A percentile compares a stretch with the other conserved stretches of the same genome.
These are phyloP conservation scores for Malus hybrid DNA, from an alignment of 331 rosid species.

Conservation along the genomic window DNA sequence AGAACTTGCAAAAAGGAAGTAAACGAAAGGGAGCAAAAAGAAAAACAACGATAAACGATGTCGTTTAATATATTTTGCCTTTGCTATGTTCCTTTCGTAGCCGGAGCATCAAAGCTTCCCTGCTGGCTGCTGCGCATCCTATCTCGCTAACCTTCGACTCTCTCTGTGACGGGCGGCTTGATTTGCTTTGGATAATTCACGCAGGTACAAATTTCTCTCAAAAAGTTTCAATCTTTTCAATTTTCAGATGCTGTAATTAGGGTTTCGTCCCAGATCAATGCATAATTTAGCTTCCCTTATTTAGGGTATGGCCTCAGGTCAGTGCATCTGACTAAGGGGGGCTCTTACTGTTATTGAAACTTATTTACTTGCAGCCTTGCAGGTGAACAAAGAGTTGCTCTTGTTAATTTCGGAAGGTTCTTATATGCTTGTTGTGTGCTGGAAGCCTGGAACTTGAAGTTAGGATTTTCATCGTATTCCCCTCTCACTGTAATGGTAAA, in stretches of 20 bases:
- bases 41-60: background rate
- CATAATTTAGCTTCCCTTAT: background rate
- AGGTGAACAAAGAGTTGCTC: background rate
- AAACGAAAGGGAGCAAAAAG: no score
- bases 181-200: background rate
- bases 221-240: background rate
- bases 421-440: background rate
- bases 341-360: background rate
- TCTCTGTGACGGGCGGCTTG: background rate
- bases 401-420: background rate
- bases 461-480: background rate
- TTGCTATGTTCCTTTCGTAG: background rate
- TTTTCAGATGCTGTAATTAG: background rate
- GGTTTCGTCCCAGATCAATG: background rate
- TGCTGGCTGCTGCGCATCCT: background rate
- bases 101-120: background rate
- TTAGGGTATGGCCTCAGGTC: background rate
- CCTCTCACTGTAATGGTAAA: conserved; percentile 6
- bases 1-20: no score
- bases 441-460: background rate
- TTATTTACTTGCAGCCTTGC: background rate
- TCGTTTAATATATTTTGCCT: background rate
- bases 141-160: background rate
- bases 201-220: background rate
- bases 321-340: background rate